Conservation (phyloP, 2,329 filamentous ascomycete genomes). For the Stemphylium vesicarium region DNA sequence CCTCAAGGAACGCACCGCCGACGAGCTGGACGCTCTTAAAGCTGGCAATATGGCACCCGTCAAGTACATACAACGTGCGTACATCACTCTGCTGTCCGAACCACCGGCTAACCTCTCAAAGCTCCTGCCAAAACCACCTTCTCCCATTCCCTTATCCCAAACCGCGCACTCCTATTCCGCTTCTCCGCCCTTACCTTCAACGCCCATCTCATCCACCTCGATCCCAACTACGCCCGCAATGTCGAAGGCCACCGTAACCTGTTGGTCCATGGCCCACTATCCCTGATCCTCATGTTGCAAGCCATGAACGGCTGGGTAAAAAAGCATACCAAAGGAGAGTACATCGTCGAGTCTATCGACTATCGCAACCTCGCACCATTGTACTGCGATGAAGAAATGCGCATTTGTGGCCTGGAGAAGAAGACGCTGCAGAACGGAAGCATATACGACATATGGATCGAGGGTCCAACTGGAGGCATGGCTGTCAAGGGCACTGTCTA, state of each 20-base stretch:
- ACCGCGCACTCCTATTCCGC: conserved; percentile 77
- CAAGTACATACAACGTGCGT: conserved; percentile 49
- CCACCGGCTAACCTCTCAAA: conserved; percentile 33
- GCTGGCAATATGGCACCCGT: conserved; percentile 33
- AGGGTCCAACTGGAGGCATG: conserved; percentile 50
- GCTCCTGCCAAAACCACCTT: conserved; percentile 61
- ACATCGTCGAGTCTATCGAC: conserved; percentile 63
- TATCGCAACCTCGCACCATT: conserved; percentile 86
- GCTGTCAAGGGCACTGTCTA: conserved; percentile 53
- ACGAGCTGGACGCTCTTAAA: conserved; percentile 43
- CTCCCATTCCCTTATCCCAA: conserved; percentile 68
- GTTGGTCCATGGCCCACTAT: conserved; percentile 87
- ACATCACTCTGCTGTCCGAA: neutral
- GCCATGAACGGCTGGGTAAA: conserved; percentile 56
- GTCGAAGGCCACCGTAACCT: conserved; percentile 77
- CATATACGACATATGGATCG: conserved; percentile 50
- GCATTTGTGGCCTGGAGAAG: conserved; percentile 68
- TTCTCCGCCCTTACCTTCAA: conserved; percentile 90
- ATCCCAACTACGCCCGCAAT: conserved; percentile 70
- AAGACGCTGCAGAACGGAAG: conserved; percentile 24
- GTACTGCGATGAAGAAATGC: conserved; percentile 74
- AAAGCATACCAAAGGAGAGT: conserved; percentile 7
- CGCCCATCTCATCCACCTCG: conserved; percentile 87
- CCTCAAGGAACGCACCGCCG: conserved; percentile 58
- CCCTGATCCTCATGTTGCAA: conserved; percentile 76